Conservation (phyloP, 176 grass and related monocot genomes). For the Echinochloa phyllopogon region DNA sequence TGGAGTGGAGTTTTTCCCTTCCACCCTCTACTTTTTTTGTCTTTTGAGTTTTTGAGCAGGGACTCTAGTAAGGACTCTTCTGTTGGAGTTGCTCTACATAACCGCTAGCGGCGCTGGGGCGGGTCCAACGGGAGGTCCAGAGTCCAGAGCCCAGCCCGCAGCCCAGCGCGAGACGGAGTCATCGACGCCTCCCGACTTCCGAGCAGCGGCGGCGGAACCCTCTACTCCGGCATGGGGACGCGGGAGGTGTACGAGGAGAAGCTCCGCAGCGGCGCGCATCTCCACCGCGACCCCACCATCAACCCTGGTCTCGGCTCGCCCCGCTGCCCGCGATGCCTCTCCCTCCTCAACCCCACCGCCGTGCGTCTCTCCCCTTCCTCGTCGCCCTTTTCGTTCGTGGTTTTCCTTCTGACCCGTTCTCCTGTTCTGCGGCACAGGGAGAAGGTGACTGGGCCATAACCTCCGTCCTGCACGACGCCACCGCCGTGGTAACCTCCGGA, state of each 20-base stretch:
- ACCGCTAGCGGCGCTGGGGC: too few relatives aligned
- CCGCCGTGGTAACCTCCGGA: slow-evolving; percentile 73
- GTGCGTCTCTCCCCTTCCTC: slow-evolving; percentile 28
- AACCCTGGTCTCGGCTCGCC: slow-evolving; percentile 83
- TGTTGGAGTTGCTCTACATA: too few relatives aligned
- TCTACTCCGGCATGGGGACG: slow-evolving; percentile 66
- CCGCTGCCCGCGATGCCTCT: slow-evolving; percentile 87
- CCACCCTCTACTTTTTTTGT: too few relatives aligned
- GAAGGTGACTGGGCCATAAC: slow-evolving; percentile 80
- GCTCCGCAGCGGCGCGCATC: slow-evolving; percentile 74
- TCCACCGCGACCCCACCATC: slow-evolving; percentile 89
- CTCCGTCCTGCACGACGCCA: slow-evolving; percentile 78
- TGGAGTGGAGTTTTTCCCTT: too few relatives aligned
- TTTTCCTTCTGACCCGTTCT: background rate
- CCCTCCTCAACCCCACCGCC: slow-evolving; percentile 72
- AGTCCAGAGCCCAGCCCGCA: background rate
- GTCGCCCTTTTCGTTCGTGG: background rate
- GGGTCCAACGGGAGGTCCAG: background rate
- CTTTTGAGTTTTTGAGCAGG: too few relatives aligned
- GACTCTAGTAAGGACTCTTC: too few relatives aligned
- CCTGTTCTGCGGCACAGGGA: slow-evolving; percentile 50
- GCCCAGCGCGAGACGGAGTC: background rate
- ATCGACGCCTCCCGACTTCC: background rate
- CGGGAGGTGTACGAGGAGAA: slow-evolving; percentile 99
- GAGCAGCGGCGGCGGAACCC: background rate